Evolutionary conservation across 179 eudicot genomes (phyloP).

Genomic region (Vitellaria paradoxa): DNA sequence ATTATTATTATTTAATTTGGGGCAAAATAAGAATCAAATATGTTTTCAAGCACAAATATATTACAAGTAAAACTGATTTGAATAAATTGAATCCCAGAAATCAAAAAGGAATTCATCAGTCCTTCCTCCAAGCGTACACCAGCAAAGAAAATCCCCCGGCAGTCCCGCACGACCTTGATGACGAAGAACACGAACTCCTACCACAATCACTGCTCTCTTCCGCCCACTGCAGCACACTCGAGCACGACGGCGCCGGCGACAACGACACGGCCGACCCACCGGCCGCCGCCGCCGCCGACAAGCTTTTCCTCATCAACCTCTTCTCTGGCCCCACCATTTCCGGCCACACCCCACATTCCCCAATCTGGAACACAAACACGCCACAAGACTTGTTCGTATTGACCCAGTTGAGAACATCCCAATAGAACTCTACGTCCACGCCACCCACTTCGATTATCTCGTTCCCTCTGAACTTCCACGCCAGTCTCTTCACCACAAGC

Average conservation of each 20-base stretch:
- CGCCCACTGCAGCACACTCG: slow-evolving; percentile 72
- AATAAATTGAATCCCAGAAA: neutral
- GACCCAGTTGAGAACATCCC: slow-evolving; percentile 72
- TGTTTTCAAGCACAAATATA: neutral
- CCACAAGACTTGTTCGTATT: slow-evolving; percentile 23
- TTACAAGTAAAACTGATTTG: neutral
- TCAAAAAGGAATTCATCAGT: slow-evolving; percentile 13
- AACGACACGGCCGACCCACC: slow-evolving; percentile 18
- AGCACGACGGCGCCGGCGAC: slow-evolving; percentile 48
- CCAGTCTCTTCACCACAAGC: slow-evolving; percentile 44
- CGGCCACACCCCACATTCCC: slow-evolving; percentile 59
- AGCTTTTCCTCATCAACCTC: slow-evolving; percentile 50
- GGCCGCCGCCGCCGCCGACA: slow-evolving; percentile 18
- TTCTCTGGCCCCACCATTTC: slow-evolving; percentile 70
- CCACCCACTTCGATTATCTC: slow-evolving; percentile 43
- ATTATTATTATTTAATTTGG: no score
- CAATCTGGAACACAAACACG: slow-evolving; percentile 58
- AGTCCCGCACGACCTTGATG: slow-evolving; percentile 41
- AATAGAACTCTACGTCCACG: slow-evolving; percentile 50
- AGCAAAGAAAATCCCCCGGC: slow-evolving; percentile 52
- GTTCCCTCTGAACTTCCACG: slow-evolving; percentile 67
- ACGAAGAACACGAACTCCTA: slow-evolving; percentile 54
- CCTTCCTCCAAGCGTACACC: slow-evolving; percentile 67
- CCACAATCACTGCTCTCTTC: slow-evolving; percentile 69
- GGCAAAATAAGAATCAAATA: no score